A percentile compares a stretch with the other conserved stretches of the same genome.
Evolutionary conservation across 1,284 basidiomycete species (phyloP).

Genomic region (Fomitopsis schrenkii): DNA sequence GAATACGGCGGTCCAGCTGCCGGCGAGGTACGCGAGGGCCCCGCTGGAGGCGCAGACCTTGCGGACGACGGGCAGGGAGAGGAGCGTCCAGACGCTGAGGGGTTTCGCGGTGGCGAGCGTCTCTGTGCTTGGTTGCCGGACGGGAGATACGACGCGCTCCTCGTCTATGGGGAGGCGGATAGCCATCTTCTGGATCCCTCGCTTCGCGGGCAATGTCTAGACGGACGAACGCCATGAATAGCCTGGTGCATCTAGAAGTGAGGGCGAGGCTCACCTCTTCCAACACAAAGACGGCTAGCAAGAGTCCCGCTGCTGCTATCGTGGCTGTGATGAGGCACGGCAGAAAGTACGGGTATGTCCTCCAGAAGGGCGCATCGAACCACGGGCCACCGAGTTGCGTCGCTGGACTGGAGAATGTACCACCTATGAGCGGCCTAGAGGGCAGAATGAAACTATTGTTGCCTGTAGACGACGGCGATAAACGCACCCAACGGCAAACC

Average conservation of each 20-base stretch:
- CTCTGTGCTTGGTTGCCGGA: neutral
- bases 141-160: slow-evolving; percentile 7
- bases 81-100: slow-evolving; percentile 28
- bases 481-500: slow-evolving; percentile 52
- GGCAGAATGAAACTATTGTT: neutral
- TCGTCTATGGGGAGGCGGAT: slow-evolving; percentile 6
- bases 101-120: slow-evolving; percentile 9
- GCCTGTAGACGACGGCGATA: too few relatives aligned
- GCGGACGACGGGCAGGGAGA: slow-evolving; percentile 48
- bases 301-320: slow-evolving; percentile 24
- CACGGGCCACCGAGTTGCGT: slow-evolving; percentile 35
- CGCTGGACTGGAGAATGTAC: slow-evolving; percentile 53
- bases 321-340: slow-evolving; percentile 45
- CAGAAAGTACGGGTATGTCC: slow-evolving; percentile 53
- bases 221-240: neutral
- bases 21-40: slow-evolving; percentile 49
- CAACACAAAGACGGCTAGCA: slow-evolving; percentile 42
- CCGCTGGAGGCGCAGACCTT: slow-evolving; percentile 51
- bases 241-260: too few relatives aligned
- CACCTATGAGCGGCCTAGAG: slow-evolving; percentile 57
- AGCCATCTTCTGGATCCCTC: slow-evolving; percentile 5
- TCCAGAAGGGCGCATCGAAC: slow-evolving; percentile 45
- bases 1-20: slow-evolving; percentile 62
- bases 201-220: slow-evolving; percentile 38
- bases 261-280: slow-evolving; percentile 44